phyloP scores from a whole-genome alignment of 225 moss, liverwort and hornwort genomes.

The Neckera pumila region DNA sequence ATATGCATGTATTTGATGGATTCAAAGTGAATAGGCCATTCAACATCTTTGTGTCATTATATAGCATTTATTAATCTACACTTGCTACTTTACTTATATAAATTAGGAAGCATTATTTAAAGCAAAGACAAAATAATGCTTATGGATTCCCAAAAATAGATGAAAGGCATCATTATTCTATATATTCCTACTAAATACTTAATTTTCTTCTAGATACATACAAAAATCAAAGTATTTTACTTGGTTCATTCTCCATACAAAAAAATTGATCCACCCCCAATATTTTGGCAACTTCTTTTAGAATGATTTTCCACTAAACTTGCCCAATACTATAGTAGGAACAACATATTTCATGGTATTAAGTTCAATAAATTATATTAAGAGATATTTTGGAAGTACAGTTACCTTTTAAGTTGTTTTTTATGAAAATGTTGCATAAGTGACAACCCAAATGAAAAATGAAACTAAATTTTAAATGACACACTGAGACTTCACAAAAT shows the following conservation, averaged over 20 bases:
- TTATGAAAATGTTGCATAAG: not conserved
- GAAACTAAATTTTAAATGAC: not conserved
- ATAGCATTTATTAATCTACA: not conserved
- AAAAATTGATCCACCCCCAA: accelerated
- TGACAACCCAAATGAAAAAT: not conserved
- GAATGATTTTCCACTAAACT: accelerated
- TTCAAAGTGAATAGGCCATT: not conserved
- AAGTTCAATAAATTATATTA: not conserved
- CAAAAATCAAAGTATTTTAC: no score
- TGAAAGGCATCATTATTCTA: not conserved
- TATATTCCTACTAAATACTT: accelerated
- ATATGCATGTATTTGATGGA: not conserved
- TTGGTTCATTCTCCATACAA: not conserved
- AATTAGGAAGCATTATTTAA: not conserved
- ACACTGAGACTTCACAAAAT: no score
- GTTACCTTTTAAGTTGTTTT: not conserved
- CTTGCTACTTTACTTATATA: not conserved
- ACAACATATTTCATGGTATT: not conserved
- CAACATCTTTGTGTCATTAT: not conserved
- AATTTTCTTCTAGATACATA: not conserved
- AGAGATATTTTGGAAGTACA: not conserved
- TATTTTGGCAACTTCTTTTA: not conserved
- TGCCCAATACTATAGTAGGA: not conserved
- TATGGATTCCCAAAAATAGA: accelerated
- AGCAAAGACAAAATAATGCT: not conserved